Evolutionary conservation across 257 asterid species (phyloP), one percentile per base, ranked within the genome.

Genomic region (Forsythia viridissima): DNA sequence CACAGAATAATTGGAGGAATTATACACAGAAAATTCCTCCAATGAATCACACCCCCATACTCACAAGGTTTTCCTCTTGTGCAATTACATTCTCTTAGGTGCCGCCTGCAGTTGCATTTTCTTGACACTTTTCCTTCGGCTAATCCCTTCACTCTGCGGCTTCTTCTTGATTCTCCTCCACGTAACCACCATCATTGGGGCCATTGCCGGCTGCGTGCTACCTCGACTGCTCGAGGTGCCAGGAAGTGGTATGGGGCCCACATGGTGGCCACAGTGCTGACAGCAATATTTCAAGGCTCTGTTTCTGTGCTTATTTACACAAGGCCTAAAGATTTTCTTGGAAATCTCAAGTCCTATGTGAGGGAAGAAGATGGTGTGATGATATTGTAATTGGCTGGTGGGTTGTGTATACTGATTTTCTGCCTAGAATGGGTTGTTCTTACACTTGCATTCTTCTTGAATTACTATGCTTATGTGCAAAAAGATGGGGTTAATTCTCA

Each of bases 211-310:
- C n/a, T 87, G 90, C 74, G 94, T 40, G 92, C 90, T 6, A 85
- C 90, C 2, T 85, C 91, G 16, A 76, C 97, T 11, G 20, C 85
- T 9, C 10, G 82, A 2, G 85, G 91, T 39, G 91, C 91, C 48
- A 85, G 89, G 0, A 90, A 87, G 57, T 84, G 92, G 93, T 94
- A 94, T 79, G 97, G 96, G 42, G 91, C 96, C 2, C 97, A 93
- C 90, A 94, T 91, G 97, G 92, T 88, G 36, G 91, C 94, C 6
- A 90, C 98, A 0, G 98, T 93, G 13, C 90, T 93, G 20, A 93
- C 98, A 4, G 98, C 99, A 46, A 91, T 94, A 69, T 93, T 94
- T 75, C 98, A 94, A 78, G 99, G 99, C 24, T 90, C 98, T 34
- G 97, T 90, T 0, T 93, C 97, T 1, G 93, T 91, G 37, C 94